phyloP scores from a whole-genome alignment of 2,329 filamentous ascomycete genomes.

The Apiospora aurea region DNA sequence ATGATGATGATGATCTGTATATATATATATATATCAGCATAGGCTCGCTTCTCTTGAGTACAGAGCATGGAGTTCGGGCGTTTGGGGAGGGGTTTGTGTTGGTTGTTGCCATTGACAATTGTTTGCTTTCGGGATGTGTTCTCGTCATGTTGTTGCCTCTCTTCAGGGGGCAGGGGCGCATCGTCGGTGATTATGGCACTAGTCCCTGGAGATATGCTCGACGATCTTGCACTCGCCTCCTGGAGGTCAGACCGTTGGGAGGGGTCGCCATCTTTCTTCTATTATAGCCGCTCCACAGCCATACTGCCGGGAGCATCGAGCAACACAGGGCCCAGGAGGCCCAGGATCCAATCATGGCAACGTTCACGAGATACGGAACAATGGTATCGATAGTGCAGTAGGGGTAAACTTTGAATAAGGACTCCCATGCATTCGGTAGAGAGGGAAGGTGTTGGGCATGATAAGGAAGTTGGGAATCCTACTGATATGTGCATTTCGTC shows the following conservation, averaged over 20 bases:
- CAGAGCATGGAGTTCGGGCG: background rate
- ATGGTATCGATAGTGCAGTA: background rate
- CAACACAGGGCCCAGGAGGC: slow-evolving; percentile 1
- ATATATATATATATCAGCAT: background rate
- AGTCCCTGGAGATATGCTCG: background rate
- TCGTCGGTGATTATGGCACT: background rate
- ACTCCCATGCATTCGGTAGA: background rate
- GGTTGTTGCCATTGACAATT: background rate
- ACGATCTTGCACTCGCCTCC: background rate
- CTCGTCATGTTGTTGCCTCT: background rate
- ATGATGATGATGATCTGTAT: background rate
- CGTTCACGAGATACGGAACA: background rate
- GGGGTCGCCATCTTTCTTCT: background rate
- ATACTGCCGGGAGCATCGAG: background rate
- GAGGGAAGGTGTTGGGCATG: background rate
- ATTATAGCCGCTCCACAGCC: background rate
- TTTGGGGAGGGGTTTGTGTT: background rate
- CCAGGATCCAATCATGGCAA: slow-evolving; percentile 2
- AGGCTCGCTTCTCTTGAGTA: background rate
- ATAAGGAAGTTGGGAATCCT: background rate
- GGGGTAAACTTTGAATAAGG: background rate
- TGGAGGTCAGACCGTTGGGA: background rate
- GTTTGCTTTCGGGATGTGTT: background rate
- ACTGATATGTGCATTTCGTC: background rate
- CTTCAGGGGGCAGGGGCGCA: background rate